Base-by-base conservation (phyloP, 2,329 filamentous ascomycete species). In the Ramularia endophylla region DNA sequence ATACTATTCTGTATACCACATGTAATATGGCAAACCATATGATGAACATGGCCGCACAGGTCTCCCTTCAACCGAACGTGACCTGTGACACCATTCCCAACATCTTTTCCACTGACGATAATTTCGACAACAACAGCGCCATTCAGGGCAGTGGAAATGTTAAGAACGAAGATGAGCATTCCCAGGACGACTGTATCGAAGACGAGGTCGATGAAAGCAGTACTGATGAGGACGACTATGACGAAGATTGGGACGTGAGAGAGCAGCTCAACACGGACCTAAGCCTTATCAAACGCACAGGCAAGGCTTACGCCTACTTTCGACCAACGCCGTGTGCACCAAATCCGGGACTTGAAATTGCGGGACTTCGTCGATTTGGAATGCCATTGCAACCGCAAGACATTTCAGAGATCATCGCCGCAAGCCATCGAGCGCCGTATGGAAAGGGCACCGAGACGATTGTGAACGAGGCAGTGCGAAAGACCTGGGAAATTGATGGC, bases 381-480 rank as follows among this genome's bases (percentile, higher is more conserved):
- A 33, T 48, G 36, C 46, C 48, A 11, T 19, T 48, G 9, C 16
- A 36, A 18, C 34, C 34, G 3, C 27, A 34, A 13, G 45, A 46
- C 18, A 45, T 42, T 8, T 25, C 27, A n/a, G 32, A 33, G n/a
- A 47, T 56, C 11, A 48, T 52, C 25, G 38, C 41, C 7, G 46
- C 35, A 17, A 51, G 47, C 28, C 47, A 53, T 39, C 43, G 52
- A 41, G 52, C 61, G 13, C 59, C 58, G 2, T 64, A 60, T 32
- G 59, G 58, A 5, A 59, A 51, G 38, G 53, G 54, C 4, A 42
- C 42, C n/a, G 48, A 59, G 38, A 63, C 60, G 2, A 32, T 64
- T 18, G 42, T 63, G 4, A 56, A 63, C 36, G 47, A 51, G 3
- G 51, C 45, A 6, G 52, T 61, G 1, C 44, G 56, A 16, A 58